Percentiles rank a stretch among this genome's conserved stretches.
Evolutionary conservation across 1,139 yeast species (phyloP).

Genomic region (Torulaspora pretoriensis): DNA sequence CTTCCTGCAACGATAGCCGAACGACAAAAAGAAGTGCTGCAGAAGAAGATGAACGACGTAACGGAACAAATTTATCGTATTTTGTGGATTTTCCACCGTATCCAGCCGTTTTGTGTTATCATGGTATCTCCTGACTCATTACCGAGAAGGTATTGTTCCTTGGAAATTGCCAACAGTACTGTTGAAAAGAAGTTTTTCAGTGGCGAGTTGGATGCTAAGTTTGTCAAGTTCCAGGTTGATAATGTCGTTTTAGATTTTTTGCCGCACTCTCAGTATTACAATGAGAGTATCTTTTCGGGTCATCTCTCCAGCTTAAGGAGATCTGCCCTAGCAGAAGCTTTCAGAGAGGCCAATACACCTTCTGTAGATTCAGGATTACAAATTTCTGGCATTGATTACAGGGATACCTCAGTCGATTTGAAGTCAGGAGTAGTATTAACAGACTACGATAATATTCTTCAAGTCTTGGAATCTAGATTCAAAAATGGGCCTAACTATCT

Average conservation of each 20-base stretch:
- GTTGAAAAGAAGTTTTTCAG: constrained; percentile 77
- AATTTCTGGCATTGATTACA: constrained; percentile 71
- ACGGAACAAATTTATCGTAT: constrained; percentile 73
- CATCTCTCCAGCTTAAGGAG: constrained; percentile 34
- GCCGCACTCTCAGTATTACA: constrained; percentile 35
- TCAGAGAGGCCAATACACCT: not conserved
- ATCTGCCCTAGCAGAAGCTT: constrained; percentile 22
- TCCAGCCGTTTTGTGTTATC: constrained; percentile 76
- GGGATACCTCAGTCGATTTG: constrained; percentile 71
- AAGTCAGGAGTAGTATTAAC: constrained; percentile 70
- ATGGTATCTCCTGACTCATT: constrained; percentile 78
- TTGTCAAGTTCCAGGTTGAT: constrained; percentile 60
- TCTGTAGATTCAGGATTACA: constrained; percentile 42
- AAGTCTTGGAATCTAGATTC: constrained; percentile 75
- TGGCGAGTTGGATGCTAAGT: constrained; percentile 72
- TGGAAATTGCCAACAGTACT: constrained; percentile 88
- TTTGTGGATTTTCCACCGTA: constrained; percentile 57
- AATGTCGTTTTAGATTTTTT: constrained; percentile 35
- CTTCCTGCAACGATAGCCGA: constrained; percentile 9
- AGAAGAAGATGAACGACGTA: constrained; percentile 47
- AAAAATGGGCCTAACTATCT: constrained; percentile 70
- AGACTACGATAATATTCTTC: constrained; percentile 67
- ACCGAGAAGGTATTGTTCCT: constrained; percentile 55
- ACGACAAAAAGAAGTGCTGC: constrained; percentile 22
- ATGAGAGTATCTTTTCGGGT: constrained; percentile 36